Evolutionary conservation across 495 filamentous ascomycete species (phyloP), one percentile per base, ranked within the genome.

Genomic region (Talaromyces ruber): DNA sequence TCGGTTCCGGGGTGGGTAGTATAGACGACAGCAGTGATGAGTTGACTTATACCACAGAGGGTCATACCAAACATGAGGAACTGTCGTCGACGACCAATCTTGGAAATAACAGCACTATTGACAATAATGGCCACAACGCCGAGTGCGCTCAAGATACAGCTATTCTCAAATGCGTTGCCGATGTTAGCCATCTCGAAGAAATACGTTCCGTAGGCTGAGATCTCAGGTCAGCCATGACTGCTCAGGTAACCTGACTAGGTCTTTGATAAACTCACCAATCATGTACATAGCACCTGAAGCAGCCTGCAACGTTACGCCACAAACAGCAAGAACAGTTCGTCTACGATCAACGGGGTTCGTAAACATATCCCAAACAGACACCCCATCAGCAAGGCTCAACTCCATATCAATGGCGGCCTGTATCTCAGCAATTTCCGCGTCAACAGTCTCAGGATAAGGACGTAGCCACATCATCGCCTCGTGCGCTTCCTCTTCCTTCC

Each of bases 11-110:
- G 80, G 29, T 74, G 60, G 25, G 76, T 71, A 16, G 80, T 81
- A 62, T 86, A 86, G 1, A 82, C 66, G 4, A 78, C 72, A 4
- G 84, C 84, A 39, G 83, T 76, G 58, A 82, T 76, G 5, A 39
- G 14, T 39, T 39, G 34, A 39, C 34, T 0, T 74, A 74, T 12
- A 71, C 70, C 70, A 74, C 55, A 14, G 76, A 76, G 62, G 75
- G 77, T 53, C 76, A 70, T 6, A 72, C 75, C 2, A 75, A 75
- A 0, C 75, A 53, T 25, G 51, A 24, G 51, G 11, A 25, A 53
- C 8, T 28, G 26, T 53, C 51, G 26, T 25, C 51, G 22, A 28
- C 51, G 26, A 14, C 26, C 51, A 24, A 24, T n/a, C 82, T 66
- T 51, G 82, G 70, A 69, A 76, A 79, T 21, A 62, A 61, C 50